These are phyloP conservation scores for Pyrus hybrid DNA, from an alignment of 331 rosid species.

Conservation along the genomic window DNA sequence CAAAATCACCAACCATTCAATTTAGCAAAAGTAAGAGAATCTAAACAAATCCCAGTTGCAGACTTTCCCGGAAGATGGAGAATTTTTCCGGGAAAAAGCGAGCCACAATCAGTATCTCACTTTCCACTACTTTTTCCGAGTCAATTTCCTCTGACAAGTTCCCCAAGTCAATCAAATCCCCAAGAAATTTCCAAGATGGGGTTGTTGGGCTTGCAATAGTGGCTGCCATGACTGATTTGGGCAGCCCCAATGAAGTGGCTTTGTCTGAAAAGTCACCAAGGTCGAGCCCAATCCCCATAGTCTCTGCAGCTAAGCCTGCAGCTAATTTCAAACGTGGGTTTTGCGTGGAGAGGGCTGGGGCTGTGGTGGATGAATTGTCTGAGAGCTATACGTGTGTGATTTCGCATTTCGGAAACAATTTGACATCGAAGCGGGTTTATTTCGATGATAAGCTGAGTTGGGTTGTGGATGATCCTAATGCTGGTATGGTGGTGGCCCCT, in stretches of 20 bases:
- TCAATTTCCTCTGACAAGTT: conserved; percentile 25
- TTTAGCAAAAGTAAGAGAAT: not conserved
- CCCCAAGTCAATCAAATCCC: conserved; percentile 21
- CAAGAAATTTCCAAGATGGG: conserved; percentile 36
- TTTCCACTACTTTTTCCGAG: conserved; percentile 30
- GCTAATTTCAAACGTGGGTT: conserved; percentile 42
- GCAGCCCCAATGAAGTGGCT: conserved; percentile 1
- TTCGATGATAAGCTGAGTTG: conserved; percentile 27
- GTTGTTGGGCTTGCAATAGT: conserved; percentile 60
- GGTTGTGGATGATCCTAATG: conserved; percentile 2
- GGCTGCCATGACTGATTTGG: conserved; percentile 51
- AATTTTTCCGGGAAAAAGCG: conserved; percentile 23
- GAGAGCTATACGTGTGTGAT: conserved; percentile 59
- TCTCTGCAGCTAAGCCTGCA: conserved; percentile 49
- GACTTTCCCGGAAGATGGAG: conserved; percentile 22
- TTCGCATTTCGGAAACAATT: conserved; percentile 31
- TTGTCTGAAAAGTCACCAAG: conserved; percentile 18
- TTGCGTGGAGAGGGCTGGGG: conserved; percentile 11
- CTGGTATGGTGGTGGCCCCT: conserved; percentile 14
- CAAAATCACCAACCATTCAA: not conserved
- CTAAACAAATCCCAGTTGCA: not conserved
- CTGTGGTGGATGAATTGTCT: conserved; percentile 38
- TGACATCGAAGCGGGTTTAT: conserved; percentile 31
- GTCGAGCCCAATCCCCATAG: conserved; percentile 48
- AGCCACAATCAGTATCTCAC: conserved; percentile 35